Evolutionary conservation across 805 yeast species (phyloP).

Genomic region (Ogataea corticis): DNA sequence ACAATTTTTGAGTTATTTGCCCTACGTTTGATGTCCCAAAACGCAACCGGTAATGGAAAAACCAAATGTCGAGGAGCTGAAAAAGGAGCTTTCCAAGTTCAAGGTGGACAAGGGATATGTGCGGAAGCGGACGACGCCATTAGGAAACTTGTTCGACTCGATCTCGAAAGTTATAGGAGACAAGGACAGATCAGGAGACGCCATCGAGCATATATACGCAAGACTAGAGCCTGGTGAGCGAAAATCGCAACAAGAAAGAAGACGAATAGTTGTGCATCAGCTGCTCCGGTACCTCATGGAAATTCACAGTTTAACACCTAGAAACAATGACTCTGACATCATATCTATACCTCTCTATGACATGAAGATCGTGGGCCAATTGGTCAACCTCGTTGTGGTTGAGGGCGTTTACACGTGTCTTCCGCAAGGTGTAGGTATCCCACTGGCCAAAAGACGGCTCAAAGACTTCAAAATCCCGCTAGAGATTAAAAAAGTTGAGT

Average conservation of each 20-base stretch:
- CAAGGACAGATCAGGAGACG: background rate
- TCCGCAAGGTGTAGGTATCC: conserved; percentile 58
- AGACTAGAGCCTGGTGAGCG: background rate
- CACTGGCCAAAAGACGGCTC: conserved; percentile 58
- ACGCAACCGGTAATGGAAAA: conserved; percentile 6
- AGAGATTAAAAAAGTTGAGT: conserved; percentile 25
- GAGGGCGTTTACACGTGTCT: conserved; percentile 72
- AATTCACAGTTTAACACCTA: conserved; percentile 41
- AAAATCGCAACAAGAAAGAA: conserved; percentile 5
- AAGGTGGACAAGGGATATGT: conserved; percentile 25
- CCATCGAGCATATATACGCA: conserved; percentile 12
- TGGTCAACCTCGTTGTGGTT: conserved; percentile 63
- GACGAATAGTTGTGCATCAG: conserved; percentile 34
- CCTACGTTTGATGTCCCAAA: too few relatives aligned
- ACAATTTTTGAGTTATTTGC: too few relatives aligned
- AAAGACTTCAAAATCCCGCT: conserved; percentile 42
- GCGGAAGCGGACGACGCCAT: conserved; percentile 30
- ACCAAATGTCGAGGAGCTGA: conserved; percentile 20
- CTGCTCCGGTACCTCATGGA: conserved; percentile 39
- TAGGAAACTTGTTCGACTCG: conserved; percentile 35
- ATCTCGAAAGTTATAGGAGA: conserved; percentile 22
- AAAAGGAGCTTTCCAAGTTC: conserved; percentile 25
- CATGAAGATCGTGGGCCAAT: conserved; percentile 66
- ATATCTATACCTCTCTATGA: conserved; percentile 81
- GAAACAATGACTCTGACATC: conserved; percentile 35